Percentiles rank a stretch among this genome's conserved stretches.
These are phyloP conservation scores for Rosa multiflora DNA, from an alignment of 306 rosid species.

Conservation along the genomic window DNA sequence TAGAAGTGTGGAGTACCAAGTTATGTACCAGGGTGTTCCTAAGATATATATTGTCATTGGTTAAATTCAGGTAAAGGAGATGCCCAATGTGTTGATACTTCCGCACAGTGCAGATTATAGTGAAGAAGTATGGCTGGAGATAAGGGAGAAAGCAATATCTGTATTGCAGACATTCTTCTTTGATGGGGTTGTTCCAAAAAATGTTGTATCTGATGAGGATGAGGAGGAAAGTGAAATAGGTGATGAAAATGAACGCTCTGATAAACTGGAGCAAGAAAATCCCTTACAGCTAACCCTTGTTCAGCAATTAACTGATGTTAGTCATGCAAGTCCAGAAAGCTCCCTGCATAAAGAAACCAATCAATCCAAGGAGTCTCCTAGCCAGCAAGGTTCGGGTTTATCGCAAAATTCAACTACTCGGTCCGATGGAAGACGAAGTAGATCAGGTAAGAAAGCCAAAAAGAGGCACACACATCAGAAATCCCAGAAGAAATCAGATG, in stretches of 20 bases:
- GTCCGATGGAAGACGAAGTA: conserved; percentile 83
- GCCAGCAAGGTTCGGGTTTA: conserved; percentile 67
- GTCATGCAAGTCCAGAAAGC: conserved; percentile 55
- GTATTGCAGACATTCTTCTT: conserved; percentile 81
- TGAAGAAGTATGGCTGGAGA: conserved; percentile 99
- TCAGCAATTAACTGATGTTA: conserved; percentile 58
- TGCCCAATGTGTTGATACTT: conserved; percentile 98
- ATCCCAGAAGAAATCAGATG: conserved; percentile 64
- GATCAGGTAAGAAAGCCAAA: conserved; percentile 92
- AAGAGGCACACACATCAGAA: conserved; percentile 84
- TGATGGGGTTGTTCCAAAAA: conserved; percentile 75
- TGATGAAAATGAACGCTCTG: conserved; percentile 63
- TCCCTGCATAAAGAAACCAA: conserved; percentile 57
- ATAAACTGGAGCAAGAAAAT: conserved; percentile 56
- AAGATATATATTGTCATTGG: conserved; percentile 20
- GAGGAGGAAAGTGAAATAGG: conserved; percentile 64
- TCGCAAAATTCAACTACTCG: conserved; percentile 57
- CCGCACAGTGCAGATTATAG: conserved; percentile 99
- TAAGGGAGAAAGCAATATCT: conserved; percentile 92
- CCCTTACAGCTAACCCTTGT: conserved; percentile 49
- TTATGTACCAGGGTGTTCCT: neutral
- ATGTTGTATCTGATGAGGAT: conserved; percentile 74
- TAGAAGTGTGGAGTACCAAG: neutral
- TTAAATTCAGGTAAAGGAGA: conserved; percentile 87
- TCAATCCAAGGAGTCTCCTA: conserved; percentile 54